Conservation (phyloP, 805 yeast species). For the Schizosaccharomyces octosporus region DNA sequence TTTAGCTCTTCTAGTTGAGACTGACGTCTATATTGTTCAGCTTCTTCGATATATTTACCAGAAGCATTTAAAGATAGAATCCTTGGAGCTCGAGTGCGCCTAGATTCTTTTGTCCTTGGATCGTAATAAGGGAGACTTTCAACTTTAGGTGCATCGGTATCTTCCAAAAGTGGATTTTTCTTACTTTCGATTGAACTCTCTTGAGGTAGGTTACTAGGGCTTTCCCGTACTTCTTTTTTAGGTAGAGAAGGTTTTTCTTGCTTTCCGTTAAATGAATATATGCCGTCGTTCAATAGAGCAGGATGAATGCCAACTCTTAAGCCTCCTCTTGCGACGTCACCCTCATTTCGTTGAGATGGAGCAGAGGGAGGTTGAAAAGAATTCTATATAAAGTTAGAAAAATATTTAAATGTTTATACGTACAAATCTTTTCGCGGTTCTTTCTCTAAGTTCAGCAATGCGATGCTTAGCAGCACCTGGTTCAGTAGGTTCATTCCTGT, state of each 20-base stretch:
- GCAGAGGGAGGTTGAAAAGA: background rate
- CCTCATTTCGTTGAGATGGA: background rate
- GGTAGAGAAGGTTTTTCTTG: too few relatives aligned
- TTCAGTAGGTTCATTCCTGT: background rate
- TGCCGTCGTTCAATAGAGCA: conserved; percentile 7
- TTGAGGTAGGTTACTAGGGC: too few relatives aligned
- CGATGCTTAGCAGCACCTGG: background rate
- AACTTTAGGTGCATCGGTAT: background rate
- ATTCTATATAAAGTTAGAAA: background rate
- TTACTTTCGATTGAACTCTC: background rate
- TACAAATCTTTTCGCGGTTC: background rate
- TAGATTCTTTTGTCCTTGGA: conserved; percentile 1
- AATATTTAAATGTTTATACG: background rate
- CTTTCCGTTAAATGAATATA: background rate
- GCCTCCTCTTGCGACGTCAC: conserved; percentile 8
- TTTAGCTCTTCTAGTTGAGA: conserved; percentile 16
- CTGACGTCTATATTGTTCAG: conserved; percentile 23
- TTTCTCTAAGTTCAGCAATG: background rate
- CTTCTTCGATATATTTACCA: conserved; percentile 40
- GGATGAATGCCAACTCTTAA: conserved; percentile 14
- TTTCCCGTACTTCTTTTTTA: too few relatives aligned
- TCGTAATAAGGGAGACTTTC: background rate
- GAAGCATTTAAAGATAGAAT: conserved; percentile 28
- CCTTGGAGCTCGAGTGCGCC: conserved; percentile 7
- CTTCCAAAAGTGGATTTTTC: background rate